phyloP scores from a whole-genome alignment of 768 basidiomycete species.

The Coprinopsis strossmayeri region DNA sequence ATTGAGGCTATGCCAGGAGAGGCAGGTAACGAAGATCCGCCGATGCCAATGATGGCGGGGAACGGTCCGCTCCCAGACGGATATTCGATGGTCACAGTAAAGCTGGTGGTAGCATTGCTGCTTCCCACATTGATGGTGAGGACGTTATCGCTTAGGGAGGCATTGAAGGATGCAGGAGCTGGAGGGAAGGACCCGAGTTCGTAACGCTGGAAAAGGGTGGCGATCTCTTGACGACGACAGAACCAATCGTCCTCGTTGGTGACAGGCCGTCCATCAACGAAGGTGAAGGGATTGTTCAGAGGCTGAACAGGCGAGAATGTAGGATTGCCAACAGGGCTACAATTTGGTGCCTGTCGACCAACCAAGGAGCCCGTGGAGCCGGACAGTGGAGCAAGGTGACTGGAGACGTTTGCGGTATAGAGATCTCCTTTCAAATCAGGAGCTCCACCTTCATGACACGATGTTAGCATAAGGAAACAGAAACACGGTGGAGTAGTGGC shows the following conservation, averaged over 20 bases:
- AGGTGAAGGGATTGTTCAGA: constrained; percentile 50
- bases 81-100: constrained; percentile 38
- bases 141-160: constrained; percentile 38
- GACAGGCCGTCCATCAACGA: constrained; percentile 34
- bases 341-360: constrained; percentile 10
- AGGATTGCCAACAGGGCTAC: constrained; percentile 20
- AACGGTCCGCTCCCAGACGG: constrained; percentile 36
- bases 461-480: background rate
- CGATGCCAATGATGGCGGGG: constrained; percentile 47
- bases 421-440: constrained; percentile 28
- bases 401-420: constrained; percentile 28
- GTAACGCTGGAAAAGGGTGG: constrained; percentile 40
- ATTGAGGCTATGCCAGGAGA: constrained; percentile 35
- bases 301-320: constrained; percentile 29
- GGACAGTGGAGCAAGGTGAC: constrained; percentile 12
- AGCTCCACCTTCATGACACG: constrained; percentile 26
- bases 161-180: too few relatives aligned
- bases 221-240: constrained; percentile 44
- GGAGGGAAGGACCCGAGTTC: constrained; percentile 33
- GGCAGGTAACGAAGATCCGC: constrained; percentile 17
- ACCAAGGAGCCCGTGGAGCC: constrained; percentile 13
- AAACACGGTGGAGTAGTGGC: background rate
- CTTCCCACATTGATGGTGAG: constrained; percentile 43
- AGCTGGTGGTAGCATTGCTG: constrained; percentile 40
- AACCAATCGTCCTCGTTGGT: constrained; percentile 38